Percentiles rank a stretch among this genome's conserved stretches.
Conservation (phyloP, 139 green algal species). For the Ettlia oleoabundans region DNA sequence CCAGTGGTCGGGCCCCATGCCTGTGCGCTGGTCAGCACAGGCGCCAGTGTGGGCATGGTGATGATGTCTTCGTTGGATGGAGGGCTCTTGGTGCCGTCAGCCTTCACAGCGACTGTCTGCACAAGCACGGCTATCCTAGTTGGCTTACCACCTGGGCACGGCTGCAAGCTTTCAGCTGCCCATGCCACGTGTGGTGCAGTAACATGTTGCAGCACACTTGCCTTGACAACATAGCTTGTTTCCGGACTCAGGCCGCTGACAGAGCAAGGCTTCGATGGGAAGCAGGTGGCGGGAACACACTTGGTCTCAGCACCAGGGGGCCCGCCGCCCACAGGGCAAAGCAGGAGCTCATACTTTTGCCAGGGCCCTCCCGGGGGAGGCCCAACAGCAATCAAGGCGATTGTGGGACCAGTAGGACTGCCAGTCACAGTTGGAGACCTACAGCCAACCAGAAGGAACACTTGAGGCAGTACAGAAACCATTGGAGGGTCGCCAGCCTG, state of each 20-base stretch:
- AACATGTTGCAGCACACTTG: too few species aligned
- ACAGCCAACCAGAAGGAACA: too few species aligned
- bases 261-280: neutral
- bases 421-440: neutral
- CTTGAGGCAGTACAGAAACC: too few species aligned
- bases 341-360: neutral
- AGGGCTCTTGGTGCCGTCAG: too few species aligned
- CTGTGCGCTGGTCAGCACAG: neutral
- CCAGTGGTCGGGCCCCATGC: slow-evolving; percentile 10
- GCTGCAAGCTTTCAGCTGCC: too few species aligned
- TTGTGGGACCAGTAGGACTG: neutral
- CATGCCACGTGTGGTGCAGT: too few species aligned
- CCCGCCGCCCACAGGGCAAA: slow-evolving; percentile 1
- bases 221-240: neutral
- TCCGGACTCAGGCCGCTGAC: neutral
- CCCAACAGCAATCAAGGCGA: neutral
- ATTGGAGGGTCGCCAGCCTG: too few species aligned
- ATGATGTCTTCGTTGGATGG: neutral
- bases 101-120: neutral
- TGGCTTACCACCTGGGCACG: too few species aligned
- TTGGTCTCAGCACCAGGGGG: too few species aligned
- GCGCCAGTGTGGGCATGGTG: neutral
- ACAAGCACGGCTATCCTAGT: too few species aligned
- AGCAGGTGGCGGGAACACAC: neutral
- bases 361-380: neutral